Base-by-base conservation (phyloP, 225 moss, liverwort and hornwort species). In the Sphagnum tenellum region DNA sequence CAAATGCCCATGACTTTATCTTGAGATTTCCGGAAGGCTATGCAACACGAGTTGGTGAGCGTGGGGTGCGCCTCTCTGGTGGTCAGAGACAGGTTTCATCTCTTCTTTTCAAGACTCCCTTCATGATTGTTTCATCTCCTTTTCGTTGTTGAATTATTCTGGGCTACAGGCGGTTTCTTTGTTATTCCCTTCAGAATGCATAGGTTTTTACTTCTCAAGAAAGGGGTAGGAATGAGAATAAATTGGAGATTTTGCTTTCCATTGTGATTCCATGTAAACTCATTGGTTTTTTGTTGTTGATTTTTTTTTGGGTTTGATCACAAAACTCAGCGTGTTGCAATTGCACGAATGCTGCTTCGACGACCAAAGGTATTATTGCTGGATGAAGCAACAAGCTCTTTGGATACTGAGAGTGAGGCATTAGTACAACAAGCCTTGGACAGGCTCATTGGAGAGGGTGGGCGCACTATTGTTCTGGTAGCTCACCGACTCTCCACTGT, bases 321-420 rank as follows among this genome's bases (percentile, higher is more conserved):
- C 67, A 58, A 9, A 45, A 64, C 47, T 66, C 89, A 98, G 82
- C 85, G 98, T 59, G 86, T 98, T 75, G 98, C 98, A 45, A 98
- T 98, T 59, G 98, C 98, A 9, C 85, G 98, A 62, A 98, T 98
- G 98, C 65, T 98, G 64, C 84, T 98, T 45, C 87, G 98, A 5
- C 81, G 86, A 29, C 98, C 98, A 5, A 93, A 84, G 76, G 74
- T 98, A 61, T 76, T 98, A 70, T 79, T 98, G 13, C 68, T 98
- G 61, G 98, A 98, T 73, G 98, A 98, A 75, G 98, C 98, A 3
- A 98, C 98, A 4, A 98, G 98, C 63, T 86, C 93, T 3, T 69
- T 98, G 77, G 98, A 98, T 74, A 93, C 98, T 4, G 98, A 98
- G 72, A 98, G 98, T 70, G 98, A 98, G 76, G 98, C 93, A n/a